phyloP scores from a whole-genome alignment of 805 yeast species.

The Wickerhamomyces chambardii region DNA sequence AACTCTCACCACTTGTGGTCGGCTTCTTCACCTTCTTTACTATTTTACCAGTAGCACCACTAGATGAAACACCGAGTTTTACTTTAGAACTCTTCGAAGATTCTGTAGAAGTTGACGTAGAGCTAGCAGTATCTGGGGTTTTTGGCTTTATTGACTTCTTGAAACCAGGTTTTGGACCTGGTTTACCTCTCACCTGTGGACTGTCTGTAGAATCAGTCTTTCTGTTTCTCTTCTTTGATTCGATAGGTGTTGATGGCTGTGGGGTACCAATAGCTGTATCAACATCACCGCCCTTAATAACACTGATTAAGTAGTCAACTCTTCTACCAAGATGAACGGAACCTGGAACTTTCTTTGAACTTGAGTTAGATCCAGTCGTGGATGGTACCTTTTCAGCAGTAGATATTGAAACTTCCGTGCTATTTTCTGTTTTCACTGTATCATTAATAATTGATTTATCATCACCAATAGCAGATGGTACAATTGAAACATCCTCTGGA shows the following conservation, averaged over 20 bases:
- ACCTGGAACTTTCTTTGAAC: conserved; percentile 71
- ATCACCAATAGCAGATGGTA: conserved; percentile 12
- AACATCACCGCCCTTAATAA: conserved; percentile 53
- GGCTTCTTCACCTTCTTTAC: not conserved
- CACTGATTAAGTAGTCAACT: conserved; percentile 73
- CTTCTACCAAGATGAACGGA: conserved; percentile 90
- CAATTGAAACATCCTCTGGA: no score
- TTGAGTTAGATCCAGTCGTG: conserved; percentile 19
- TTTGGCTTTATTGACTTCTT: conserved; percentile 1
- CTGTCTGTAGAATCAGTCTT: conserved; percentile 8
- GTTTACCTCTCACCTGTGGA: conserved; percentile 9
- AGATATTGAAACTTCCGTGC: no score
- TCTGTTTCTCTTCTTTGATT: conserved; percentile 18
- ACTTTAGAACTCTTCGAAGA: no score
- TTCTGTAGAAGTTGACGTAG: no score
- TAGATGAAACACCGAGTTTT: no score
- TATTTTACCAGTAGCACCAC: not conserved
- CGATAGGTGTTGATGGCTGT: conserved; percentile 20
- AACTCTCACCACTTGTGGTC: conserved; percentile 7
- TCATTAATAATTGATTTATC: conserved; percentile 11
- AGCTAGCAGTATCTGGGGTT: conserved; percentile 10
- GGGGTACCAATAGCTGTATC: conserved; percentile 15
- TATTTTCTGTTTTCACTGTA: conserved; percentile 8
- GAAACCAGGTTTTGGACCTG: conserved; percentile 4
- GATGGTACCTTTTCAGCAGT: conserved; percentile 1